Evolutionary conservation across 2,329 filamentous ascomycete genomes (phyloP), one percentile per base, ranked within the genome.

Genomic region (Epichloe festucae): DNA sequence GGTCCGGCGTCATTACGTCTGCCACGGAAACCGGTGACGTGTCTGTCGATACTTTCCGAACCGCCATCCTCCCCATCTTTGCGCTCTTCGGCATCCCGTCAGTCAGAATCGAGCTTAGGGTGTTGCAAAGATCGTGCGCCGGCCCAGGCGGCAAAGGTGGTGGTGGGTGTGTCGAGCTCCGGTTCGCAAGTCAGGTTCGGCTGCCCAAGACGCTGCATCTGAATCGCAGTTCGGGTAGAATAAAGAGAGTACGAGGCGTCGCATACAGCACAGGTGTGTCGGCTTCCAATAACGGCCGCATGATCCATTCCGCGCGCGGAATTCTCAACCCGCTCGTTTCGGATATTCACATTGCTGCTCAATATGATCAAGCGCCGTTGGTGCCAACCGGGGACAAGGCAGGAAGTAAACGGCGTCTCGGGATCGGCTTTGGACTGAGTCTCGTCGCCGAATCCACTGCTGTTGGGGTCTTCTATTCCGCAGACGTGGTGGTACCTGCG

Each of bases 141-240:
- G 87, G 87, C 0, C 75, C 79, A 0, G 79, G 80, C 45, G 90
- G 89, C 2, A 78, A 78, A 54, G 88, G 89, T 31, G 93, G 91
- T 40, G 89, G 88, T 42, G 93, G 93, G 42, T 79, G 94, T 51
- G 91, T 98, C n/a, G 90, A 96, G 68, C 72, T 98, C 53, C 78
- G 90, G 7, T 97, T 97, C 64, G 89, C 87, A 19, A 90, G 91
- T 66, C 93, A 98, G 70, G 85, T 98, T 12, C 82, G 91, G 39
- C 73, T 97, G 49, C 93, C 93, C 11, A 95, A 95, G 73, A 98
- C 93, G 39, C 73, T 98, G 64, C 93, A 98, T 68, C 70, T 96
- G 51, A 77, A 84, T 65, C 77, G 94, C 59, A 86, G 81, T 56
- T 82, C 90, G 0, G 93, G 93, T 7, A 77, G 87, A 52, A 85